A percentile compares a stretch with the other conserved stretches of the same genome.
Conservation (phyloP, 2,329 filamentous ascomycete genomes). For the Juglanconis sp. region DNA sequence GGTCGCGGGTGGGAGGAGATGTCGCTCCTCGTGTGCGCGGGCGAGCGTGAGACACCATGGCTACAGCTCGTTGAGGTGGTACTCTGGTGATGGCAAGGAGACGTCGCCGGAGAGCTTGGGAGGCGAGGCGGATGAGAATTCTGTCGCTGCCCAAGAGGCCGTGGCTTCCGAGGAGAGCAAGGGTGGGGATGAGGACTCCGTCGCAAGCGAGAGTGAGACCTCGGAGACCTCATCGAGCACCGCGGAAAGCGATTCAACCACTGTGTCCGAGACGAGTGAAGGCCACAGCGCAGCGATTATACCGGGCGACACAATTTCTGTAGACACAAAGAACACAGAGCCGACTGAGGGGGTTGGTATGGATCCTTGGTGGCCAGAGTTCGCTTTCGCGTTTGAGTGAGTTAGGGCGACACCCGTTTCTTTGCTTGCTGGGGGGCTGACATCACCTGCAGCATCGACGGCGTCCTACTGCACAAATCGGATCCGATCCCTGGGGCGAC, state of each 20-base stretch:
- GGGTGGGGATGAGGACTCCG: background rate
- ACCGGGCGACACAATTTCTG: no score
- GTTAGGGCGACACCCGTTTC: constrained; percentile 2
- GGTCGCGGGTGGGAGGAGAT: background rate
- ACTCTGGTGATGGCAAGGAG: no score
- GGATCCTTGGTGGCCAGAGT: background rate
- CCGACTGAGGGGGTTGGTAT: no score
- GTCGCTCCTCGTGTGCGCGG: background rate
- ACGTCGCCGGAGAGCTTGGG: background rate
- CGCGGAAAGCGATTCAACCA: background rate
- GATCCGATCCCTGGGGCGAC: constrained; percentile 75
- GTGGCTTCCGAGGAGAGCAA: background rate
- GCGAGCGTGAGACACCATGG: no score
- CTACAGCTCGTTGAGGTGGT: no score
- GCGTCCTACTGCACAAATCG: constrained; percentile 83
- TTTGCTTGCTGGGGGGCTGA: background rate
- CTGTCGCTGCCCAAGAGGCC: background rate
- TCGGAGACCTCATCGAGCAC: background rate
- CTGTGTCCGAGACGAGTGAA: no score
- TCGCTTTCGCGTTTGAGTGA: constrained; percentile 28
- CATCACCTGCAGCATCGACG: constrained; percentile 65
- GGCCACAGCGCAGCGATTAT: no score
- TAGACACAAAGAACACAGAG: no score
- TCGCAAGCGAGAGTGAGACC: background rate
- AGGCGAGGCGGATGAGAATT: background rate